phyloP scores from a whole-genome alignment of 495 filamentous ascomycete genomes.

The Neurospora hispaniola region DNA sequence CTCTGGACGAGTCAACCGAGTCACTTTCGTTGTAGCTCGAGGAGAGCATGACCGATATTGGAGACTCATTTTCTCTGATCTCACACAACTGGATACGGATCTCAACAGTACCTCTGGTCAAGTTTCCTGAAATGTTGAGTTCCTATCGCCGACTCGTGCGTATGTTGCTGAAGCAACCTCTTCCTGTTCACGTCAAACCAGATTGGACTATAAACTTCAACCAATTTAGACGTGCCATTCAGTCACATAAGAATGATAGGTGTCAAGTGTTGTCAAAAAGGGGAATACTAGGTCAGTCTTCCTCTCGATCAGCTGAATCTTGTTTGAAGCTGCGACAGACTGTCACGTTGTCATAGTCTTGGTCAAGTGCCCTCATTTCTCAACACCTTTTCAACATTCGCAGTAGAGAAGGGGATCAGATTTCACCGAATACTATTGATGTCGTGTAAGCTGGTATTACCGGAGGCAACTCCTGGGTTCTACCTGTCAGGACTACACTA shows the following conservation, averaged over 20 bases:
- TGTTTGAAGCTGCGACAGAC: background rate
- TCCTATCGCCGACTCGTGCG: background rate
- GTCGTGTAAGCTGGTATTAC: background rate
- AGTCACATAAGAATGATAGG: background rate
- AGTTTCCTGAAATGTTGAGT: background rate
- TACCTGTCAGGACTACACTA: background rate
- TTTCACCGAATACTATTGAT: background rate
- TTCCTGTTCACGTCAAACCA: background rate
- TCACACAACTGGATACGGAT: background rate
- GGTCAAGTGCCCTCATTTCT: background rate
- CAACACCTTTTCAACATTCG: background rate
- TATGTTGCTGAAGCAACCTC: background rate
- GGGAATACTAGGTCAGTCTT: background rate
- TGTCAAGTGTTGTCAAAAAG: background rate
- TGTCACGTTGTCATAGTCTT: background rate
- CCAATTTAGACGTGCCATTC: background rate
- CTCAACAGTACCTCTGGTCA: background rate
- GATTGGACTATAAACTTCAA: background rate
- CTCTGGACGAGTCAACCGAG: background rate
- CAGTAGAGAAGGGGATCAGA: background rate
- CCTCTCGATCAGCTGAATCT: too few relatives aligned
- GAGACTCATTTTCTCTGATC: background rate
- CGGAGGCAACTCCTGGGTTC: background rate
- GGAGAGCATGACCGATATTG: background rate
- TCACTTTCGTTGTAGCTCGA: background rate